Percentiles rank a stretch among this genome's conserved stretches.
These are phyloP conservation scores for Chenopodium quinoa DNA, from an alignment of 148 eudicot genomes.

Conservation along the genomic window DNA sequence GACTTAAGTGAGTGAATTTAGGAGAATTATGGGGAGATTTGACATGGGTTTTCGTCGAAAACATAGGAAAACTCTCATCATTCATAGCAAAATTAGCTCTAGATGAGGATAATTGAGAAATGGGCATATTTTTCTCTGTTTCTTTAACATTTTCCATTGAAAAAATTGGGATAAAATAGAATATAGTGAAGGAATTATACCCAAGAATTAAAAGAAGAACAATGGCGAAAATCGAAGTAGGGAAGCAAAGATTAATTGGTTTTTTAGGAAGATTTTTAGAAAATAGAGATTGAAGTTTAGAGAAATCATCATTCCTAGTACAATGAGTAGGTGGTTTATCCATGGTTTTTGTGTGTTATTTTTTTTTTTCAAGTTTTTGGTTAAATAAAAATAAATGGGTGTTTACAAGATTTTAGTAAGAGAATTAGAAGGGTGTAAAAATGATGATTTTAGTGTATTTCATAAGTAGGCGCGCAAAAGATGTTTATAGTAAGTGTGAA, in stretches of 20 bases:
- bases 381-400: background rate
- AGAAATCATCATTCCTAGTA: constrained; percentile 20
- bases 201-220: constrained; percentile 34
- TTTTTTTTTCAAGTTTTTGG: constrained; percentile 8
- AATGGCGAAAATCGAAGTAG: constrained; percentile 35
- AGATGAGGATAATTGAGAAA: constrained; percentile 17
- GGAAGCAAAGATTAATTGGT: constrained; percentile 28
- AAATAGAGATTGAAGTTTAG: constrained; percentile 17
- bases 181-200: constrained; percentile 36
- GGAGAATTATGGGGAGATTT: background rate
- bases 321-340: constrained; percentile 22
- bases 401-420: background rate
- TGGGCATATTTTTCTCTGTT: constrained; percentile 22
- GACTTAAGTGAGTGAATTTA: constrained; percentile 5
- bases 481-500: background rate
- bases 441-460: constrained; percentile 1
- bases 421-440: background rate
- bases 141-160: constrained; percentile 33
- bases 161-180: constrained; percentile 31
- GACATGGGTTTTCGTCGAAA: constrained; percentile 28
- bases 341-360: constrained; percentile 23
- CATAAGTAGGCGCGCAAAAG: constrained; percentile 1
- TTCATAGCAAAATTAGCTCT: constrained; percentile 14
- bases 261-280: constrained; percentile 20
- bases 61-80: constrained; percentile 18